Percentiles rank a stretch among this genome's conserved stretches.
Evolutionary conservation across 345 rosid genomes (phyloP).

Genomic region (Noccaea bulbosa): DNA sequence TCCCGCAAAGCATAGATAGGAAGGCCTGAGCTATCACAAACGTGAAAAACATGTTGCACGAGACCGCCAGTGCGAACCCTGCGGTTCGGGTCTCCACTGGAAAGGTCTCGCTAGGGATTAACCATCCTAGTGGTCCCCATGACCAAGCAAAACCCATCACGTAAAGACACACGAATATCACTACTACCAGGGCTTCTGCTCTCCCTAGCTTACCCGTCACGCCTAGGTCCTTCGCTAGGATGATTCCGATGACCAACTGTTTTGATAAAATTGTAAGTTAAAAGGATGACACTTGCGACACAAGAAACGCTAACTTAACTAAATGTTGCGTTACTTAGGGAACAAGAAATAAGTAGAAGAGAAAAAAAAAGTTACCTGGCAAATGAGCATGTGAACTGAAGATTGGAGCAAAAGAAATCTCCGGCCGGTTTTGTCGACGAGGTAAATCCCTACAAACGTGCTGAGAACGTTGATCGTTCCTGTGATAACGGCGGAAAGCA

Average conservation of each 20-base stretch:
- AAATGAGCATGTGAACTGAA: slow-evolving; percentile 46
- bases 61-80: slow-evolving; percentile 64
- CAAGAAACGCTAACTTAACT: background rate
- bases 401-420: slow-evolving; percentile 59
- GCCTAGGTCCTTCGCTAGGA: slow-evolving; percentile 46
- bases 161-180: slow-evolving; percentile 57
- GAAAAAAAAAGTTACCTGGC: slow-evolving; percentile 35
- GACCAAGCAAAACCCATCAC: slow-evolving; percentile 82
- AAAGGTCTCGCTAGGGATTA: slow-evolving; percentile 72
- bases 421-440: slow-evolving; percentile 63
- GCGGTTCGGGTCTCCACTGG: slow-evolving; percentile 69
- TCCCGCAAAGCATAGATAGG: slow-evolving; percentile 60
- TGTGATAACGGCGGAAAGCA: slow-evolving; percentile 64
- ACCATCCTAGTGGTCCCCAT: slow-evolving; percentile 87
- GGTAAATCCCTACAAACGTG: slow-evolving; percentile 61
- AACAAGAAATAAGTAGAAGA: slow-evolving; percentile 1
- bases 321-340: background rate
- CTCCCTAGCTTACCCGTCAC: slow-evolving; percentile 47
- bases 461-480: slow-evolving; percentile 62
- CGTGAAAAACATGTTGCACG: slow-evolving; percentile 84
- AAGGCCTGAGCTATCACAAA: slow-evolving; percentile 81
- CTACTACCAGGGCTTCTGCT: slow-evolving; percentile 49
- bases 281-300: background rate
- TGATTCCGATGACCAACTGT: slow-evolving; percentile 61
- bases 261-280: background rate